Base-by-base conservation (phyloP, 768 basidiomycete species). In the Auricularia cornea region DNA sequence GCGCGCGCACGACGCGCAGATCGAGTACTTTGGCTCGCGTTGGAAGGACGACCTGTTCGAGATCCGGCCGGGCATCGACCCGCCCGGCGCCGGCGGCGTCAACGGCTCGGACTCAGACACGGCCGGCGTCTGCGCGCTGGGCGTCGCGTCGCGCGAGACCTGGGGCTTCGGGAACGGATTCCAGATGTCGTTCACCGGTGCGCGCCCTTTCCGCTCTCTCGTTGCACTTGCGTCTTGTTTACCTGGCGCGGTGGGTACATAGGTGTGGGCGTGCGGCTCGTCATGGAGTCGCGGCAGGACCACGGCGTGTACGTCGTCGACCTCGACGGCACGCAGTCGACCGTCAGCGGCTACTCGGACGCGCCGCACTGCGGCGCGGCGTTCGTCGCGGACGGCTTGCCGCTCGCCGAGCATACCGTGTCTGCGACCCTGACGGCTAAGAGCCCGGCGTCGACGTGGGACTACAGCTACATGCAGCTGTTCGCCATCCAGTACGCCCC, bases 201-300 rank as follows among this genome's bases (percentile, higher is more conserved):
- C 44, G 44, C 20, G 1, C 23, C 6, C 5, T n/a, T n/a, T n/a
- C 12, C 44, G 23, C 3, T 18, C 44, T 2, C 44, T 18, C 12
- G 6, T 6, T 20, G 6, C 3, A 18, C 44, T 48, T 5, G 0
- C 44, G 0, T 6, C 16, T n/a, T n/a, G n/a, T n/a, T n/a, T 12
- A 23, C 44, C 20, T 10, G 20, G 20, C 20, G 0, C 3, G 6
- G 12, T 0, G 1, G 2, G 0, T 14, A 8, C 8, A 0, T 20
- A 48, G 44, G 44, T 6, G 23, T 23, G 10, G 23, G 12, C 12
- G 44, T 48, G 1, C 44, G 44, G 1, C 44, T 48, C 2, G 3
- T 48, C 23, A 48, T 48, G 44, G 44, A 48, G 44, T 48, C 44
- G 44, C 44, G 44, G 5, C 44, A 48, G 23, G 44, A 48, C 44